Evolutionary conservation across 1,284 basidiomycete genomes (phyloP).

Genomic region (Sporisorium graminicola): DNA sequence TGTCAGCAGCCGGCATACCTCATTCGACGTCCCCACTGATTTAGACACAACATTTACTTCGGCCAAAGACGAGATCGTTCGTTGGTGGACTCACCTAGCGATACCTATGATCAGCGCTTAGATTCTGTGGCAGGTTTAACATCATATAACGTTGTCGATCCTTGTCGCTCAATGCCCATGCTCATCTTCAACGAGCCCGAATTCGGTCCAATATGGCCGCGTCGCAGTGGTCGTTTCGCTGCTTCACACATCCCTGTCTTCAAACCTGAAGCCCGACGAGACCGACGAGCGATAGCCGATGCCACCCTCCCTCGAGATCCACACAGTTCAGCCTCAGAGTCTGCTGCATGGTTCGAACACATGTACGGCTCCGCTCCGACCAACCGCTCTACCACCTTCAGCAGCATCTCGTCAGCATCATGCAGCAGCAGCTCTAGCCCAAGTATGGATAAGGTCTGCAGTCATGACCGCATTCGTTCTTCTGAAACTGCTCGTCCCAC

Average conservation of each 20-base stretch:
- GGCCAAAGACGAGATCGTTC: slow-evolving; percentile 7
- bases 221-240: slow-evolving; percentile 20
- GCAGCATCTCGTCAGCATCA: slow-evolving; percentile 41
- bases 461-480: slow-evolving; percentile 40
- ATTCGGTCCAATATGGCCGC: slow-evolving; percentile 16
- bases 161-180: slow-evolving; percentile 1
- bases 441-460: slow-evolving; percentile 27
- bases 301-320: background rate
- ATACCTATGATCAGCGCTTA: slow-evolving; percentile 8
- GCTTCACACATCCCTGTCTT: background rate
- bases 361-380: slow-evolving; percentile 22
- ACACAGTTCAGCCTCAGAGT: slow-evolving; percentile 23
- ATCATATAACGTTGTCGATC: too few relatives aligned
- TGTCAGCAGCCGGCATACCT: slow-evolving; percentile 6
- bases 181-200: slow-evolving; percentile 10
- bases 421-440: slow-evolving; percentile 22
- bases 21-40: slow-evolving; percentile 6
- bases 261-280: background rate
- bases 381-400: slow-evolving; percentile 36
- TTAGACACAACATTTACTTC: slow-evolving; percentile 14
- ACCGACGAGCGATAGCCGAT: slow-evolving; percentile 5
- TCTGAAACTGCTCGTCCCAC: slow-evolving; percentile 5
- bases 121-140: background rate
- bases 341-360: slow-evolving; percentile 38
- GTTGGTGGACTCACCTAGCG: background rate